Evolutionary conservation across 2,329 filamentous ascomycete genomes (phyloP).

Genomic region (Fonsecaea nubica): DNA sequence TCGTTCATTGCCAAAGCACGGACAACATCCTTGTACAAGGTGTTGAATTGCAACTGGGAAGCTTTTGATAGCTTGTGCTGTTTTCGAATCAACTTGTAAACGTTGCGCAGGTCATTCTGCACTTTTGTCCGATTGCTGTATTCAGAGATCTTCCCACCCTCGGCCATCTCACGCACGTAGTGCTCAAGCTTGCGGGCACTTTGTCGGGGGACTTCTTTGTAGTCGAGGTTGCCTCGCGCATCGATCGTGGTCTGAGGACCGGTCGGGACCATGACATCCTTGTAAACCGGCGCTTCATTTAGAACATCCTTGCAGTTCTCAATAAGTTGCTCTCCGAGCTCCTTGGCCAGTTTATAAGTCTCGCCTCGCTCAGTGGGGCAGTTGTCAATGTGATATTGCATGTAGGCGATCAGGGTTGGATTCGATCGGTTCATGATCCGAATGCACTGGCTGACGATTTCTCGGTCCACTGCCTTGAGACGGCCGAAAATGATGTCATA

Average conservation of each 20-base stretch:
- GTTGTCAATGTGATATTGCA: conserved; percentile 99
- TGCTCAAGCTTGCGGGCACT: conserved; percentile 97
- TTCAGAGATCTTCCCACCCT: conserved; percentile 97
- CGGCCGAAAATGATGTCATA: conserved; percentile 98
- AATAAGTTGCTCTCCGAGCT: conserved; percentile 89
- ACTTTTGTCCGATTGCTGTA: conserved; percentile 99
- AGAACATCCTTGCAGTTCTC: conserved; percentile 97
- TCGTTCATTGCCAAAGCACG: conserved; percentile 97
- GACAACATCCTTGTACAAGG: conserved; percentile 89
- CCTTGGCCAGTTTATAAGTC: conserved; percentile 96
- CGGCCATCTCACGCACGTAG: conserved; percentile 98
- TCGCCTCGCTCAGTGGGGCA: conserved; percentile 96
- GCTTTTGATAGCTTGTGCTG: conserved; percentile 98
- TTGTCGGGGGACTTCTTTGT: conserved; percentile 82
- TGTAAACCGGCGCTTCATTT: conserved; percentile 83
- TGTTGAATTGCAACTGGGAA: conserved; percentile 95
- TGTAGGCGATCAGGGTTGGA: conserved; percentile 92
- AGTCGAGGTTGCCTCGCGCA: conserved; percentile 87
- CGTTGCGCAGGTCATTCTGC: conserved; percentile 89
- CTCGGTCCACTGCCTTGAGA: conserved; percentile 88
- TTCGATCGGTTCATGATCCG: conserved; percentile 99
- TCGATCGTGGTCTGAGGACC: conserved; percentile 93
- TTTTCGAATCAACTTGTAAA: conserved; percentile 98
- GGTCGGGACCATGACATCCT: conserved; percentile 91
- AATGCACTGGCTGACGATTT: conserved; percentile 98